Conservation (phyloP, 2,329 filamentous ascomycete species). For the Claviceps spartinae region DNA sequence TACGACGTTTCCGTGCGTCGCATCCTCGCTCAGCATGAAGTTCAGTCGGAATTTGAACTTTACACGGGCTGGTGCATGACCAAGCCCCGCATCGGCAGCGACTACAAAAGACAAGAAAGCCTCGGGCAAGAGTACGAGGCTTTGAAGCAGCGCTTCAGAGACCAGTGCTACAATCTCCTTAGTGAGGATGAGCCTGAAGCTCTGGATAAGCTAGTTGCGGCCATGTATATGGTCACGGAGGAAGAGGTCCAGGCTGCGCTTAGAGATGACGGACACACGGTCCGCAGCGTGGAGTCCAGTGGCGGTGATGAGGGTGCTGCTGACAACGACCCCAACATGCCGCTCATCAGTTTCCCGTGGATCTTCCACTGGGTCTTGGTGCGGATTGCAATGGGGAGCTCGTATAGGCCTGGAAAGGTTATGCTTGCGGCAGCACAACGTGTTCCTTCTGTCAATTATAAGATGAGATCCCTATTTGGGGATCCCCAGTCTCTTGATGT, state of each 20-base stretch:
- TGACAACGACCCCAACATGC: conserved; percentile 37
- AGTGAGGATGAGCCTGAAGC: conserved; percentile 43
- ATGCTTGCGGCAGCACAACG: conserved; percentile 8
- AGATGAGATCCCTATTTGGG: background rate
- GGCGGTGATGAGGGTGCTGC: background rate
- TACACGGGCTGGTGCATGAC: conserved; percentile 76
- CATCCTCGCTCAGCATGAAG: conserved; percentile 73
- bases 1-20: conserved; percentile 69
- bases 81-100: conserved; percentile 55
- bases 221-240: conserved; percentile 77
- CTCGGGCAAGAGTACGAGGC: conserved; percentile 54
- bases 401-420: conserved; percentile 12
- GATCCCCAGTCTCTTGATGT: background rate
- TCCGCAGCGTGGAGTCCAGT: conserved; percentile 15
- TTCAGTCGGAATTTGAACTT: conserved; percentile 80
- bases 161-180: conserved; percentile 50
- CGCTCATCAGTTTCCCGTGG: conserved; percentile 91
- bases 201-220: conserved; percentile 62
- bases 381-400: conserved; percentile 17
- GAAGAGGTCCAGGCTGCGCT: conserved; percentile 51
- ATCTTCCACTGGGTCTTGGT: conserved; percentile 54
- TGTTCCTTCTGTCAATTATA: background rate
- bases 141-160: conserved; percentile 56
- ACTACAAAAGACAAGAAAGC: conserved; percentile 81
- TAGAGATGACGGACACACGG: conserved; percentile 15